These are phyloP conservation scores for Zasmidium cellare DNA, from an alignment of 2,329 filamentous ascomycete species.

Conservation along the genomic window DNA sequence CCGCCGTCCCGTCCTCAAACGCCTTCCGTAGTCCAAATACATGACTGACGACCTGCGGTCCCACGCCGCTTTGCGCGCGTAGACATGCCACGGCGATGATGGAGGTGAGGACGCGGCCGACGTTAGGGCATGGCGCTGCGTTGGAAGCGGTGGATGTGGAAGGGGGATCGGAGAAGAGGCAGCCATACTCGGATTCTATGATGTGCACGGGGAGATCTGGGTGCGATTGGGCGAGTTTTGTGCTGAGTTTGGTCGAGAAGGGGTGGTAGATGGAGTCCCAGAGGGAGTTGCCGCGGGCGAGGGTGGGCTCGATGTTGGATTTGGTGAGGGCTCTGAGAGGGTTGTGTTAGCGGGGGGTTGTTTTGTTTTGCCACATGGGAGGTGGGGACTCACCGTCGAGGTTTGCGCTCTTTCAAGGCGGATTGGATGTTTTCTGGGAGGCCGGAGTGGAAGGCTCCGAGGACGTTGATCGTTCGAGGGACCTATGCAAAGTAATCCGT, in stretches of 20 bases:
- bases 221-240: conserved; percentile 72
- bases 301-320: conserved; percentile 50
- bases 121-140: no score
- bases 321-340: conserved; percentile 40
- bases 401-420: conserved; percentile 43
- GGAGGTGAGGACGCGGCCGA: conserved; percentile 71
- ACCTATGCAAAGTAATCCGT: no score
- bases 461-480: conserved; percentile 79
- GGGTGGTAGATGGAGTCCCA: conserved; percentile 79
- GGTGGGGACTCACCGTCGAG: conserved; percentile 19
- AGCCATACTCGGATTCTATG: conserved; percentile 71
- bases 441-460: conserved; percentile 67
- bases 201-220: conserved; percentile 83
- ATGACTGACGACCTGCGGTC: conserved; percentile 78
- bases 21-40: conserved; percentile 79
- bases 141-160: conserved; percentile 28
- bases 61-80: conserved; percentile 77
- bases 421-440: conserved; percentile 60
- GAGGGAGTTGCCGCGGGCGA: conserved; percentile 61
- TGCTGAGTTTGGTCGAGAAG: conserved; percentile 69
- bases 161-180: conserved; percentile 69
- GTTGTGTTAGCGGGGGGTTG: background rate
- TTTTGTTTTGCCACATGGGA: no score
- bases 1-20: conserved; percentile 63
- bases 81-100: conserved; percentile 73